These are phyloP conservation scores for Leccinum subrobustum DNA, from an alignment of 1,284 basidiomycete genomes.

Conservation along the genomic window DNA sequence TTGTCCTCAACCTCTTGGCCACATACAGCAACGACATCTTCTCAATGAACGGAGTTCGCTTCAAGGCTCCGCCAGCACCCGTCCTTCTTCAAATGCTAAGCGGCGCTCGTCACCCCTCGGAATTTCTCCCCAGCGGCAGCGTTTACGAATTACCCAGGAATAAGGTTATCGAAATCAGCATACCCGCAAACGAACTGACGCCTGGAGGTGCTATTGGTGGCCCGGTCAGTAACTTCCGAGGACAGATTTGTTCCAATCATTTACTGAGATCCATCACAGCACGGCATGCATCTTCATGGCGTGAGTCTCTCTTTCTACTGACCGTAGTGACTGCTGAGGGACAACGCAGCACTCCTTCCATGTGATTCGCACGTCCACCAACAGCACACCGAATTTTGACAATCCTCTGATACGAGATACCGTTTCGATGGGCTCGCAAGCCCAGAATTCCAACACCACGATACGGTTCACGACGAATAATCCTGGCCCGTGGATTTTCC, in stretches of 20 bases:
- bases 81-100: slow-evolving; percentile 54
- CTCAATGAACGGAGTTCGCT: slow-evolving; percentile 37
- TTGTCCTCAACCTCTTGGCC: slow-evolving; percentile 32
- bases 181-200: slow-evolving; percentile 33
- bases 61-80: slow-evolving; percentile 40
- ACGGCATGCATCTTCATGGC: slow-evolving; percentile 38
- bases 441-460: slow-evolving; percentile 29
- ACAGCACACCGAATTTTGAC: slow-evolving; percentile 30
- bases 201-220: slow-evolving; percentile 32
- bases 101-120: slow-evolving; percentile 40
- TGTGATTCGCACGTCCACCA: slow-evolving; percentile 31
- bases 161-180: slow-evolving; percentile 44
- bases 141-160: slow-evolving; percentile 47
- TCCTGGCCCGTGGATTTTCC: slow-evolving; percentile 34
- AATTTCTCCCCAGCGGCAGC: slow-evolving; percentile 45
- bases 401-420: slow-evolving; percentile 34
- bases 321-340: neutral
- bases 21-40: slow-evolving; percentile 25
- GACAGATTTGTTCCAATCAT: neutral
- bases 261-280: slow-evolving; percentile 18
- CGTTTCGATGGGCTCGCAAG: slow-evolving; percentile 32
- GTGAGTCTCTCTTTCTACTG: slow-evolving; percentile 16
- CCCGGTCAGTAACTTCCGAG: slow-evolving; percentile 34
- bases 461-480: slow-evolving; percentile 32
- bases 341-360: slow-evolving; percentile 40